Percentiles rank a stretch among this genome's conserved stretches.
Evolutionary conservation across 1,284 basidiomycete species (phyloP).

Genomic region (Leccinum idahoense): DNA sequence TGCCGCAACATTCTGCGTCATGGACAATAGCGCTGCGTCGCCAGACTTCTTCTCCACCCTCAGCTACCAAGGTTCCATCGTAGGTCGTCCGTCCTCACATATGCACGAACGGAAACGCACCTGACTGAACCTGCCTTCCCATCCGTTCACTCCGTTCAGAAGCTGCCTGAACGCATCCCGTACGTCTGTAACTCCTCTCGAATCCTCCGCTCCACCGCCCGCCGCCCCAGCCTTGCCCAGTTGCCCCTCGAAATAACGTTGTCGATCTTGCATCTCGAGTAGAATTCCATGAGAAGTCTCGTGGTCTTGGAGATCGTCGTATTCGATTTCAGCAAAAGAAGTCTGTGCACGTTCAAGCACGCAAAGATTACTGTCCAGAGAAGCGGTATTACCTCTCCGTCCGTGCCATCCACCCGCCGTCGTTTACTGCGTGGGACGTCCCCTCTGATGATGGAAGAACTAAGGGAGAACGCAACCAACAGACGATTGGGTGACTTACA

Average conservation of each 20-base stretch:
- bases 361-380: neutral
- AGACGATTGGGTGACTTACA: conserved; percentile 40
- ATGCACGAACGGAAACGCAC: conserved; percentile 31
- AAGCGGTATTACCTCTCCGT: conserved; percentile 30
- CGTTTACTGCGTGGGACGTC: conserved; percentile 56
- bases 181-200: conserved; percentile 37
- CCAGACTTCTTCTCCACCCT: conserved; percentile 61
- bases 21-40: conserved; percentile 62
- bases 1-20: conserved; percentile 74
- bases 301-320: conserved; percentile 80
- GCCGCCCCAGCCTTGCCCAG: conserved; percentile 33
- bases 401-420: conserved; percentile 42
- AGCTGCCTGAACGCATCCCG: conserved; percentile 42
- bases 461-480: neutral
- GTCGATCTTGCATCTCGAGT: conserved; percentile 78
- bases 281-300: conserved; percentile 63
- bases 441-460: conserved; percentile 38
- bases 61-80: conserved; percentile 33
- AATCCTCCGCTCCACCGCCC: conserved; percentile 19
- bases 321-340: conserved; percentile 71
- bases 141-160: conserved; percentile 45
- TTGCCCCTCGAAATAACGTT: conserved; percentile 71
- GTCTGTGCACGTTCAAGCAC: conserved; percentile 27
- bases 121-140: conserved; percentile 55
- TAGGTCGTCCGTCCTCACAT: neutral